Base-by-base conservation (phyloP, 352 stramenopile species). In the Phytophthora colocasiae region DNA sequence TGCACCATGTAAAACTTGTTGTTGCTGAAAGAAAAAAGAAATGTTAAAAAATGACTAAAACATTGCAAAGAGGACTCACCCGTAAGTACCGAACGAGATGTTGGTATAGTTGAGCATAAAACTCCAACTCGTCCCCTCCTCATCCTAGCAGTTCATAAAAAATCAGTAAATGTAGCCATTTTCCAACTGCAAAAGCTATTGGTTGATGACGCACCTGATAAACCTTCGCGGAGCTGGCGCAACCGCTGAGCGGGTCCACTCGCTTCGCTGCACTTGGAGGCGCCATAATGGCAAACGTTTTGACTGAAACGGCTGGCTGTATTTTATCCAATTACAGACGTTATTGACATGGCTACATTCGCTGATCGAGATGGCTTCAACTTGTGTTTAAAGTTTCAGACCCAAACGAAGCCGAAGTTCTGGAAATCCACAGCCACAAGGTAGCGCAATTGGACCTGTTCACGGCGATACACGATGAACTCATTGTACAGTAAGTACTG, bases 1-100 rank as follows among this genome's bases (percentile, higher is more conserved):
- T 92, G 83, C 45, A 87, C 55, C 79, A 82, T 84, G 75, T 92
- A 92, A 38, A 88, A 92, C 60, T 92, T 92, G 66, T 92, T 92
- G 78, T 88, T 90, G 2, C 83, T 91, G 8, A 14, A 36, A 36
- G 10, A 9, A 36, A 36, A 4, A 36, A 36, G n/a, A 36, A 14
- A 36, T 14, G 31, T 36, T 36, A 36, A 36, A 36, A 36, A 12
- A 8, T 14, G 31, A 10, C 31, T 36, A 36, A 36, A 36, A 36
- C 12, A 10, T 36, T 12, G 31, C 31, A 14, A n/a, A 36, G 9
- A 47, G 15, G 1, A 60, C 58, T 22, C 48, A 85, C 77, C 77
- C 77, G 49, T 85, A 83, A 5, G 66, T 73, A 31, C 75, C 75
- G 50, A 71, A 83, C 26, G 75, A 83, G 41, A 83, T 79, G 66